These are phyloP conservation scores for Diaporthe vaccinii DNA, from an alignment of 2,329 filamentous ascomycete genomes.

Conservation along the genomic window DNA sequence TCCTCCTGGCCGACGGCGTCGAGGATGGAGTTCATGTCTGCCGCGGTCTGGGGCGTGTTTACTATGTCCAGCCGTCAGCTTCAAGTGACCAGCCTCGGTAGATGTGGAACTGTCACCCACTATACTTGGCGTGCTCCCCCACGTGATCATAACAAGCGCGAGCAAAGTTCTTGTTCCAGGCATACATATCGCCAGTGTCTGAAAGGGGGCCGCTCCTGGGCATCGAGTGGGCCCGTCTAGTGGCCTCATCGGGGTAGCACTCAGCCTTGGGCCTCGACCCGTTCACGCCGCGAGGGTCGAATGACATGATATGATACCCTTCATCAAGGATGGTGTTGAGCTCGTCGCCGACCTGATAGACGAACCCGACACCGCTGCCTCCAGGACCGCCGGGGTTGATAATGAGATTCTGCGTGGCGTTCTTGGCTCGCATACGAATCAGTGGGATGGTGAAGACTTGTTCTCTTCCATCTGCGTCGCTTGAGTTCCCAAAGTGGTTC, in stretches of 20 bases:
- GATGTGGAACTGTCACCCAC: slow-evolving; percentile 63
- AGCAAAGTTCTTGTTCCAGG: slow-evolving; percentile 57
- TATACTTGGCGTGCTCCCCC: slow-evolving; percentile 58
- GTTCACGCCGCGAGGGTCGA: slow-evolving; percentile 62
- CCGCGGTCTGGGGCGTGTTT: slow-evolving; percentile 26
- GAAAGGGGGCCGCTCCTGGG: slow-evolving; percentile 45
- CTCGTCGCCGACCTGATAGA: slow-evolving; percentile 51
- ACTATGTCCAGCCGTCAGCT: not conserved
- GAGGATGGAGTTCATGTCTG: slow-evolving; percentile 26
- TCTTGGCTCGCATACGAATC: slow-evolving; percentile 56
- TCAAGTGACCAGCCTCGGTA: slow-evolving; percentile 53
- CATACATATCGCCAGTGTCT: slow-evolving; percentile 55
- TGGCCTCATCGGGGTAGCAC: slow-evolving; percentile 55
- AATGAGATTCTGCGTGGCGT: slow-evolving; percentile 57
- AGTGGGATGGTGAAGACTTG: slow-evolving; percentile 59
- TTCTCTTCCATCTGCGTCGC: slow-evolving; percentile 26
- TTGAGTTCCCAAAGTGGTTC: slow-evolving; percentile 58
- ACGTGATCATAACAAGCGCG: slow-evolving; percentile 57
- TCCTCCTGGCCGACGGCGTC: slow-evolving; percentile 42
- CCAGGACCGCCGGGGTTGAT: slow-evolving; percentile 64
- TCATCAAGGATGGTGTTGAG: slow-evolving; percentile 56
- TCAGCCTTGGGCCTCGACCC: slow-evolving; percentile 50
- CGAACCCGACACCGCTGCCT: slow-evolving; percentile 54
- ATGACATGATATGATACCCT: slow-evolving; percentile 59
- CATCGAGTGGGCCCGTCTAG: slow-evolving; percentile 47